A percentile compares a stretch with the other conserved stretches of the same genome.
phyloP scores from a whole-genome alignment of 768 basidiomycete genomes.

The Suillus tomentosus region DNA sequence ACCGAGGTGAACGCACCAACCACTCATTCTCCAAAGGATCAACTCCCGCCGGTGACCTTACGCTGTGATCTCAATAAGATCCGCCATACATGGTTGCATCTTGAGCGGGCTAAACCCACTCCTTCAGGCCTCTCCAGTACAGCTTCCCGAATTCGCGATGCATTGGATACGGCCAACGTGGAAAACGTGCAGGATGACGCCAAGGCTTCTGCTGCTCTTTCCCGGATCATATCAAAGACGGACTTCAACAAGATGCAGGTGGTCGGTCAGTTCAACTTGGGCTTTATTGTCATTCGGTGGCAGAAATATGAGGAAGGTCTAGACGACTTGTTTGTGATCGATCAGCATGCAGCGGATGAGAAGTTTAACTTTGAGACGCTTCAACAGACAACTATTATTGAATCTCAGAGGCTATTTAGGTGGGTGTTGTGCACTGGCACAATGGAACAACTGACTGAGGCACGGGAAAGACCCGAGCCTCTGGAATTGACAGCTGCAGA shows the following conservation, averaged over 20 bases:
- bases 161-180: constrained; percentile 30
- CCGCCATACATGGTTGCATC: not conserved
- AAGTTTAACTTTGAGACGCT: constrained; percentile 98
- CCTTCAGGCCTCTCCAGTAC: not conserved
- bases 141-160: constrained; percentile 21
- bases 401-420: constrained; percentile 84
- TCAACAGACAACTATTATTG: constrained; percentile 87
- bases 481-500: constrained; percentile 89
- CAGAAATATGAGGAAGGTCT: constrained; percentile 36
- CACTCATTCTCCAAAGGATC: not conserved
- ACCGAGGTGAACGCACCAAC: constrained; percentile 13
- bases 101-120: not conserved
- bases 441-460: constrained; percentile 6
- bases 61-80: constrained; percentile 4
- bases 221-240: constrained; percentile 81
- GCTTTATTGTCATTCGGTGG: constrained; percentile 87
- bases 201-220: constrained; percentile 65
- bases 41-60: not conserved
- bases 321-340: constrained; percentile 95
- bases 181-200: constrained; percentile 50
- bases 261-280: constrained; percentile 93
- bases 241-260: constrained; percentile 87
- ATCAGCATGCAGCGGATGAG: constrained; percentile 97
- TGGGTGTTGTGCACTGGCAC: constrained; percentile 28
- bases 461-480: constrained; percentile 59